Conservation (phyloP, 306 rosid genomes). For the Crataegus laevigata region DNA sequence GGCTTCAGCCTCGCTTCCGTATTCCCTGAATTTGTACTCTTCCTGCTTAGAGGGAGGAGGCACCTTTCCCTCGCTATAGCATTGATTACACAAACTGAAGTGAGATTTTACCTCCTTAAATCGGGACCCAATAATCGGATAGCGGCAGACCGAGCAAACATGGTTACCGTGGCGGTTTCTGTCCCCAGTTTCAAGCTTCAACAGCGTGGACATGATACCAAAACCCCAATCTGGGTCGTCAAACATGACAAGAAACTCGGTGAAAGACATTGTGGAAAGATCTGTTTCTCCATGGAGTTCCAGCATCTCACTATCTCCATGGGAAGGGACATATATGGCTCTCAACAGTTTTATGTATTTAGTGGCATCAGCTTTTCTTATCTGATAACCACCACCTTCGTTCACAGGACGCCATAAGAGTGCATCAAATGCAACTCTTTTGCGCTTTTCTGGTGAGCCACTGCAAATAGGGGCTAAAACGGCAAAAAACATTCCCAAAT, state of each 20-base stretch:
- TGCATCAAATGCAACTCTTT: slow-evolving; percentile 76
- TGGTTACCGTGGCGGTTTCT: slow-evolving; percentile 80
- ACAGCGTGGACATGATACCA: slow-evolving; percentile 75
- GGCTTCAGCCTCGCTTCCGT: slow-evolving; percentile 67
- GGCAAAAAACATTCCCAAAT: slow-evolving; percentile 84
- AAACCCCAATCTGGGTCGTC: slow-evolving; percentile 95
- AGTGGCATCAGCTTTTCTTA: slow-evolving; percentile 56
- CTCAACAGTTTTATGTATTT: slow-evolving; percentile 68
- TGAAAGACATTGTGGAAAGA: slow-evolving; percentile 59
- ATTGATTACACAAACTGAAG: slow-evolving; percentile 87
- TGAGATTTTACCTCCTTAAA: slow-evolving; percentile 82
- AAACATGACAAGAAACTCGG: slow-evolving; percentile 79
- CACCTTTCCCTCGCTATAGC: slow-evolving; percentile 98
- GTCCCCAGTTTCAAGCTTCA: slow-evolving; percentile 87
- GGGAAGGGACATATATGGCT: slow-evolving; percentile 68
- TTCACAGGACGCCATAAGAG: slow-evolving; percentile 94
- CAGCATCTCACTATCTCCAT: slow-evolving; percentile 60
- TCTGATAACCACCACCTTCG: slow-evolving; percentile 64
- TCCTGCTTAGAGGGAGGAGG: slow-evolving; percentile 87
- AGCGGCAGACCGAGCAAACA: slow-evolving; percentile 78
- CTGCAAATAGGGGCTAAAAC: slow-evolving; percentile 87
- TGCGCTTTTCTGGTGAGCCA: slow-evolving; percentile 80
- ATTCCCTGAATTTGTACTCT: slow-evolving; percentile 88
- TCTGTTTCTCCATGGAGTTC: slow-evolving; percentile 75
- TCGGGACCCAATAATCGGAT: slow-evolving; percentile 80